These are phyloP conservation scores for Saksenaea vasiformis DNA, from an alignment of 371 early-diverging fungal species.

Conservation along the genomic window DNA sequence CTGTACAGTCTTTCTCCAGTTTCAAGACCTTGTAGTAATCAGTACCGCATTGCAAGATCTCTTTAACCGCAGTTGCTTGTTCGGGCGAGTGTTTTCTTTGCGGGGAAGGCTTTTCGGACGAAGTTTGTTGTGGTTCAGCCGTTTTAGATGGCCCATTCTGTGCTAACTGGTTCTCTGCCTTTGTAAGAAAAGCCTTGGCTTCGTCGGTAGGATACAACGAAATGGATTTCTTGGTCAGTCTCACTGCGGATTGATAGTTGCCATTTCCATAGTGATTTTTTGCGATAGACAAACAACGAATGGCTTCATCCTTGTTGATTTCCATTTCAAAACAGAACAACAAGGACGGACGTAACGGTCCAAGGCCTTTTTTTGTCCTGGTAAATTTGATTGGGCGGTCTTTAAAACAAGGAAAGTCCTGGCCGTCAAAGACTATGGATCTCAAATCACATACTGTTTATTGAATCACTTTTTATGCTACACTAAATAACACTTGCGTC, in stretches of 20 bases:
- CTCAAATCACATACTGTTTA: no score
- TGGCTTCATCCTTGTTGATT: conserved; percentile 89
- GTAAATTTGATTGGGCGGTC: not conserved
- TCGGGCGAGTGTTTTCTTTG: conserved; percentile 76
- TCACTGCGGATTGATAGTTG: conserved; percentile 70
- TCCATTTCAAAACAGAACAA: conserved; percentile 58
- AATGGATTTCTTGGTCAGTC: conserved; percentile 83
- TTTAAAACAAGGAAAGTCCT: no score
- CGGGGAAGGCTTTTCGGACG: conserved; percentile 8
- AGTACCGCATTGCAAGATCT: conserved; percentile 67
- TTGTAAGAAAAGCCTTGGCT: conserved; percentile 59
- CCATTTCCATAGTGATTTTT: conserved; percentile 62
- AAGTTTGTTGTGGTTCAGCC: conserved; percentile 7
- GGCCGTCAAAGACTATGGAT: no score
- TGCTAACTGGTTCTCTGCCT: conserved; percentile 41
- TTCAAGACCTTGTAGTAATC: conserved; percentile 94
- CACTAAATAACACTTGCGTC: no score
- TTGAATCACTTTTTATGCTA: no score
- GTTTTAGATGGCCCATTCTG: conserved; percentile 16
- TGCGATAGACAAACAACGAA: conserved; percentile 78
- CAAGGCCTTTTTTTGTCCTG: not conserved
- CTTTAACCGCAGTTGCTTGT: conserved; percentile 80
- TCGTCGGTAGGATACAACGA: conserved; percentile 75
- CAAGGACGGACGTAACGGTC: not conserved
- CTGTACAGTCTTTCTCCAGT: conserved; percentile 77